Evolutionary conservation across 495 filamentous ascomycete species (phyloP).

Genomic region (Parachaetomium inaequale): DNA sequence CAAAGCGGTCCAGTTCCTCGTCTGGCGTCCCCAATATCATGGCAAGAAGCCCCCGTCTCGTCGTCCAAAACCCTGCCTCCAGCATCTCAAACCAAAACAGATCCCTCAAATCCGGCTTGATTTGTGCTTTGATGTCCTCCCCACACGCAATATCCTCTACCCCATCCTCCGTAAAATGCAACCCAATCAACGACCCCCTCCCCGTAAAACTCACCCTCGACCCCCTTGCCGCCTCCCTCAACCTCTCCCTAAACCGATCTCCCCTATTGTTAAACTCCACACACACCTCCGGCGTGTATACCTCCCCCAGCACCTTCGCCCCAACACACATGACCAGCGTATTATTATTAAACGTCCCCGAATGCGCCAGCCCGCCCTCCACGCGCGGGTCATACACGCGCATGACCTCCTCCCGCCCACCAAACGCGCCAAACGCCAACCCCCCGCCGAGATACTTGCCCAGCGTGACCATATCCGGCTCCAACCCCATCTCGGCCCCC

Average conservation of each 20-base stretch:
- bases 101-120: conserved; percentile 37
- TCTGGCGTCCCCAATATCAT: conserved; percentile 42
- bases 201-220: conserved; percentile 43
- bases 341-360: conserved; percentile 70
- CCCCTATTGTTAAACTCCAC: conserved; percentile 39
- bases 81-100: conserved; percentile 52
- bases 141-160: conserved; percentile 23
- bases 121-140: conserved; percentile 24
- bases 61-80: conserved; percentile 47
- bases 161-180: conserved; percentile 38
- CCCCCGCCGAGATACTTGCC: conserved; percentile 65
- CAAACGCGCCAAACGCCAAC: conserved; percentile 60
- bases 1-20: conserved; percentile 42
- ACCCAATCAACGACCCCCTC: conserved; percentile 41
- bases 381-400: conserved; percentile 50
- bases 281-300: conserved; percentile 43
- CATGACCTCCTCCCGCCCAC: conserved; percentile 54
- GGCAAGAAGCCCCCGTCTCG: conserved; percentile 41
- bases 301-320: conserved; percentile 39
- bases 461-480: conserved; percentile 57
- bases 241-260: conserved; percentile 31
- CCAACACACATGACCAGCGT: conserved; percentile 57
- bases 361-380: conserved; percentile 42
- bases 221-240: conserved; percentile 32
- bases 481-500: conserved; percentile 39